Percentiles rank a stretch among this genome's conserved stretches.
Conservation (phyloP, 2,329 filamentous ascomycete species). For the Paracamarosporium sp. region DNA sequence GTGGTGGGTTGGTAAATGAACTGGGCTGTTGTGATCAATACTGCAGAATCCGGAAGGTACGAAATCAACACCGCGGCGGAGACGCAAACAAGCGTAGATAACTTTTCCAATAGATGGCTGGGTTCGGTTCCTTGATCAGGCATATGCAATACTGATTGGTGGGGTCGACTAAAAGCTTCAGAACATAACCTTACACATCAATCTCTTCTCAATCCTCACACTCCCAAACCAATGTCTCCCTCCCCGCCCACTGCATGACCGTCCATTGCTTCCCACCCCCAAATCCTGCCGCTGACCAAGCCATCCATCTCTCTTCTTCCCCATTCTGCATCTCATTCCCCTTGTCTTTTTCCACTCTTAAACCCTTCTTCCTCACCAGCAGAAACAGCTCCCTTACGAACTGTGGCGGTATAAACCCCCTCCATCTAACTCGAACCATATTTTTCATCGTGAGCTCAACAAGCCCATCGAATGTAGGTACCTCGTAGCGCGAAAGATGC, state of each 20-base stretch:
- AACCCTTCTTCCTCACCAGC: constrained; percentile 22
- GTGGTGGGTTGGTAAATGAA: too few relatives aligned
- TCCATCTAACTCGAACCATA: constrained; percentile 51
- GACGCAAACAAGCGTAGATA: too few relatives aligned
- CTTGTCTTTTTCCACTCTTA: constrained; percentile 22
- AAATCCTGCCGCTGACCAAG: constrained; percentile 39
- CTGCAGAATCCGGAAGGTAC: too few relatives aligned
- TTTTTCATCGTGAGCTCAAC: constrained; percentile 16
- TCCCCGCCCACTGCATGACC: constrained; percentile 39
- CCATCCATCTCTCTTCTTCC: constrained; percentile 35
- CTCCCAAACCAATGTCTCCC: constrained; percentile 45
- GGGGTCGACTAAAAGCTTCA: too few relatives aligned
- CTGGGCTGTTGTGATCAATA: too few relatives aligned
- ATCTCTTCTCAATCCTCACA: constrained; percentile 21
- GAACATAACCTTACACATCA: too few relatives aligned
- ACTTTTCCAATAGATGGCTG: too few relatives aligned
- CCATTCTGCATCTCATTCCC: constrained; percentile 9
- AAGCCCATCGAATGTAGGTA: constrained; percentile 54
- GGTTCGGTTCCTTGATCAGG: too few relatives aligned
- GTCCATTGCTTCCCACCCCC: constrained; percentile 34
- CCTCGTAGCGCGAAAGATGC: constrained; percentile 72
- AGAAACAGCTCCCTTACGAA: constrained; percentile 43
- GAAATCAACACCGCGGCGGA: too few relatives aligned
- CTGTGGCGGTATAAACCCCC: constrained; percentile 48
- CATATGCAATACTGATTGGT: too few relatives aligned